Conservation (phyloP, 495 filamentous ascomycete genomes). For the Penicillium odoratum region DNA sequence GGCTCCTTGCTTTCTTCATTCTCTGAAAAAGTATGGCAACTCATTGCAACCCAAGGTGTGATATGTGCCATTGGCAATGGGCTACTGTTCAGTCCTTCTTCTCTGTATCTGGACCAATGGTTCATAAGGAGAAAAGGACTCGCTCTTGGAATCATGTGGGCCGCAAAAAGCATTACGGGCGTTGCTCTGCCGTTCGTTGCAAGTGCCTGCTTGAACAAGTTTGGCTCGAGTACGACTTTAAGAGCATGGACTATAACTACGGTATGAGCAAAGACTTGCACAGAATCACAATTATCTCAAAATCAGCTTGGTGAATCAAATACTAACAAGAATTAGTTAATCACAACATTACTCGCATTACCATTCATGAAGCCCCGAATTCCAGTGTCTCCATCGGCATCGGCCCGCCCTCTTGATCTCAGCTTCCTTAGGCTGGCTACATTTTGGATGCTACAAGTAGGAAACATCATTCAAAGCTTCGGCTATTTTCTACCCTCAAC, state of each 20-base stretch:
- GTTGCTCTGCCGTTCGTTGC: conserved; percentile 55
- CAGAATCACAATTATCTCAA: neutral
- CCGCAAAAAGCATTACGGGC: conserved; percentile 50
- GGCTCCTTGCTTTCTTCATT: conserved; percentile 51
- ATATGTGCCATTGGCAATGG: conserved; percentile 53
- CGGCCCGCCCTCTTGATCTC: conserved; percentile 42
- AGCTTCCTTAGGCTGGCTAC: conserved; percentile 46
- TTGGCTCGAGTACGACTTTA: conserved; percentile 58
- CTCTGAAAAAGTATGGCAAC: conserved; percentile 47
- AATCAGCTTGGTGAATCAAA: neutral
- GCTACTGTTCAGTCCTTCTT: conserved; percentile 51
- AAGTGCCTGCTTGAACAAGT: conserved; percentile 48
- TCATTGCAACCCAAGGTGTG: conserved; percentile 57
- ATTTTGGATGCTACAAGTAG: conserved; percentile 57
- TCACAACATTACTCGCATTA: conserved; percentile 54
- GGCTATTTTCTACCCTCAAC: conserved; percentile 68
- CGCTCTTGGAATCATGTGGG: conserved; percentile 57
- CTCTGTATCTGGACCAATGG: conserved; percentile 59
- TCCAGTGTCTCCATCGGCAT: conserved; percentile 37
- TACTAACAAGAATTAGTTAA: conserved; percentile 23
- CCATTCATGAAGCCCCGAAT: conserved; percentile 59
- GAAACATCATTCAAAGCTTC: conserved; percentile 60
- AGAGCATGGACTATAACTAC: conserved; percentile 52
- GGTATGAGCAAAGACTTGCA: conserved; percentile 16
- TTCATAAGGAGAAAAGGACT: conserved; percentile 54